Conservation (phyloP, 768 basidiomycete genomes). For the Pleurotus salmoneostramineus region DNA sequence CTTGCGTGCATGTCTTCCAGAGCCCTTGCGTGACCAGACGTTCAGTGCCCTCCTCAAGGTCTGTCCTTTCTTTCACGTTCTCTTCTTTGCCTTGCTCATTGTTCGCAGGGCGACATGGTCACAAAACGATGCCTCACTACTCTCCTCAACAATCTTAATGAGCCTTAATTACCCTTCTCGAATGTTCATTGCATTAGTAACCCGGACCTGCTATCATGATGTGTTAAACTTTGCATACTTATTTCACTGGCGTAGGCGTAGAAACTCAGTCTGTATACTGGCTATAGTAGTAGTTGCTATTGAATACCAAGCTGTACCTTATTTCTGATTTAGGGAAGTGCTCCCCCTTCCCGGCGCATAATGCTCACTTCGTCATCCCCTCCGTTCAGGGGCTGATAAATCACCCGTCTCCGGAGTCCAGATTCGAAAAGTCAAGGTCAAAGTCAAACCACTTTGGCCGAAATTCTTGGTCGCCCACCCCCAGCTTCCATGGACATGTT, state of each 20-base stretch:
- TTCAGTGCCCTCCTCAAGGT: constrained; percentile 91
- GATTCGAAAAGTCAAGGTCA: neutral
- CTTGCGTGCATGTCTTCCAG: constrained; percentile 90
- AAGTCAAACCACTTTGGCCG: neutral
- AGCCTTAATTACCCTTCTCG: constrained; percentile 38
- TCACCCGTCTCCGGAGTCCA: neutral
- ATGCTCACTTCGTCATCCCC: too few relatives aligned
- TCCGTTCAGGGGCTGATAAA: neutral
- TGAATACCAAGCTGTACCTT: constrained; percentile 7
- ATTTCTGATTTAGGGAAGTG: neutral
- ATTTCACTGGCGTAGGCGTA: constrained; percentile 5
- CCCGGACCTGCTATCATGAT: constrained; percentile 1
- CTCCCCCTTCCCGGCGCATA: neutral
- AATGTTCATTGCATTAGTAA: neutral
- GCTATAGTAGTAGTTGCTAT: constrained; percentile 5
- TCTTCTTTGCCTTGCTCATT: constrained; percentile 14
- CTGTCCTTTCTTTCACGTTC: constrained; percentile 12
- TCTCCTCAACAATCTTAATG: constrained; percentile 82
- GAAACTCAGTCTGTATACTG: constrained; percentile 10
- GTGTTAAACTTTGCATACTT: constrained; percentile 12
- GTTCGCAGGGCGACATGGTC: constrained; percentile 89
- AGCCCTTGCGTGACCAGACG: constrained; percentile 91
- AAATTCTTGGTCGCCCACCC: neutral
- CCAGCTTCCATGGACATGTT: constrained; percentile 2
- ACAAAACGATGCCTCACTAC: constrained; percentile 93